phyloP scores from a whole-genome alignment of 2,329 filamentous ascomycete species.

The Acrodontium crateriforme region DNA sequence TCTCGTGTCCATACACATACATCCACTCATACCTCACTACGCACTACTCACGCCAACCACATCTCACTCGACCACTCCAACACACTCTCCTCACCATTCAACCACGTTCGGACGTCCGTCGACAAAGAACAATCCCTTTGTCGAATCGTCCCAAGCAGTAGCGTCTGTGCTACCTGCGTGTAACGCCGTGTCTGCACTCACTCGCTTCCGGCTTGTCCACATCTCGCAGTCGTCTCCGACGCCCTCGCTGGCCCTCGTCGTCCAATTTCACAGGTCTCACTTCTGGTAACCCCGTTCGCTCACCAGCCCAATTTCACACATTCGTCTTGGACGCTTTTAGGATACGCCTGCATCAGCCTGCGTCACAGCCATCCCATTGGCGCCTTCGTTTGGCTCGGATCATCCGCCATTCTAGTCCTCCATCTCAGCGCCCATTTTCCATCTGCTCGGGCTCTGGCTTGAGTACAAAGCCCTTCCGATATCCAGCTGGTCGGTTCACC shows the following conservation, averaged over 20 bases:
- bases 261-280: constrained; percentile 23
- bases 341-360: constrained; percentile 30
- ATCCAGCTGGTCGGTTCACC: constrained; percentile 17
- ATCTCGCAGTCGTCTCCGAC: constrained; percentile 21
- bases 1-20: too few species aligned
- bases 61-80: too few species aligned
- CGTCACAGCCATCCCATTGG: constrained; percentile 23
- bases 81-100: constrained; percentile 1
- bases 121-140: constrained; percentile 11
- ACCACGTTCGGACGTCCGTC: not conserved
- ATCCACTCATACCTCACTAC: too few species aligned
- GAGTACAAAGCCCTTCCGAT: constrained; percentile 22
- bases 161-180: too few species aligned
- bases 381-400: constrained; percentile 7
- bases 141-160: too few species aligned
- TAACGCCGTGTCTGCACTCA: constrained; percentile 35
- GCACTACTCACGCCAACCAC: too few species aligned
- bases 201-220: constrained; percentile 30
- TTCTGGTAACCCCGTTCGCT: constrained; percentile 22
- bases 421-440: constrained; percentile 12
- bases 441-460: constrained; percentile 18
- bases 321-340: constrained; percentile 30
- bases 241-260: constrained; percentile 26
- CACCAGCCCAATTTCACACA: constrained; percentile 4
- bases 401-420: constrained; percentile 11